Evolutionary conservation across 1,284 basidiomycete species (phyloP).

Genomic region (Golubevia sp.): DNA sequence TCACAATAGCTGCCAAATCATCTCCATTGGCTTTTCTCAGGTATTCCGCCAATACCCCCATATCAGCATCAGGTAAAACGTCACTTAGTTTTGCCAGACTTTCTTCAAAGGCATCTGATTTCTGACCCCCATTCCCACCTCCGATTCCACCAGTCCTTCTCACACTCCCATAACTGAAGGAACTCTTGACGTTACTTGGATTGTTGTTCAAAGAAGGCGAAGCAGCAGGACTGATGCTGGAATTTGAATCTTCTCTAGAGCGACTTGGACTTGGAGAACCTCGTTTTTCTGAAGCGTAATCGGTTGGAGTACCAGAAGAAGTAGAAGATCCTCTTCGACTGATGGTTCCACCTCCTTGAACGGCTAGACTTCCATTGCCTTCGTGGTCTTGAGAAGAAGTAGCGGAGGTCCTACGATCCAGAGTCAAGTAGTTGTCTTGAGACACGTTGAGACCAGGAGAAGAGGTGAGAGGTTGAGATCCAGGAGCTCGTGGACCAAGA

Average conservation of each 20-base stretch:
- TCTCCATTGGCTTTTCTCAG: conserved; percentile 36
- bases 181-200: not conserved
- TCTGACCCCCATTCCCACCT: not conserved
- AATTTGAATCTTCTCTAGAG: not conserved
- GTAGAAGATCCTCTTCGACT: not conserved
- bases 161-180: not conserved
- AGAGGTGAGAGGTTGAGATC: not conserved
- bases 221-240: not conserved
- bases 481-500: not conserved
- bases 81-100: conserved; percentile 34
- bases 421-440: not conserved
- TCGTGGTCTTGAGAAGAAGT: not conserved
- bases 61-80: conserved; percentile 44
- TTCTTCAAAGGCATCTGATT: conserved; percentile 19
- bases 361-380: not conserved
- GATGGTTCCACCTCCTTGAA: not conserved
- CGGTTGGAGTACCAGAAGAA: not conserved
- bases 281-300: not conserved
- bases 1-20: conserved; percentile 40
- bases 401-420: not conserved
- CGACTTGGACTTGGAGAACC: not conserved
- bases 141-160: not conserved
- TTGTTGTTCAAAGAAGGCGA: not conserved
- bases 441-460: not conserved
- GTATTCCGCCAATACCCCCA: conserved; percentile 25